Evolutionary conservation across 345 rosid genomes (phyloP).

Genomic region (Excoecaria cochinchinensis): DNA sequence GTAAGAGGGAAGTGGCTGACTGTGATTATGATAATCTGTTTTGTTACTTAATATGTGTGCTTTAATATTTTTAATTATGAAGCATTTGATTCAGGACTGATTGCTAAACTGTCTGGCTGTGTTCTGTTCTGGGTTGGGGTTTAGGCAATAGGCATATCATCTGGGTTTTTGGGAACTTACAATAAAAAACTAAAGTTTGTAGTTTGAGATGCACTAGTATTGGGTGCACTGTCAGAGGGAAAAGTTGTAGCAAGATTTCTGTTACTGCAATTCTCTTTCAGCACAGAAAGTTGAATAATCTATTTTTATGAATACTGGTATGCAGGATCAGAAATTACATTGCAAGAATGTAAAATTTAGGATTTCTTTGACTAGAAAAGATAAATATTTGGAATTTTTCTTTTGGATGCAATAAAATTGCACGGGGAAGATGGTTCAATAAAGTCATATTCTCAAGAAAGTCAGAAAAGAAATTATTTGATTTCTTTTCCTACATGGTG

Average conservation of each 20-base stretch:
- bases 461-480: too few species aligned
- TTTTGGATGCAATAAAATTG: not conserved
- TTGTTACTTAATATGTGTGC: not conserved
- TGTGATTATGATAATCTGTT: not conserved
- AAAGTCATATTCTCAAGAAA: too few species aligned
- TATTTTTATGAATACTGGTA: not conserved
- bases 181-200: not conserved
- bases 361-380: not conserved
- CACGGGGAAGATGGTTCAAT: too few species aligned
- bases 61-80: not conserved
- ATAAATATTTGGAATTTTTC: not conserved
- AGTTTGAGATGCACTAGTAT: not conserved
- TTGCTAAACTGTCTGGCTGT: not conserved
- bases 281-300: not conserved
- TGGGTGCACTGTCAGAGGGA: not conserved
- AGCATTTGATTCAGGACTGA: not conserved
- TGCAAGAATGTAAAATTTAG: not conserved
- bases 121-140: not conserved
- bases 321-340: not conserved
- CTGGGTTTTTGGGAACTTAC: not conserved
- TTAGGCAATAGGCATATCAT: not conserved
- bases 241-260: not conserved
- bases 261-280: not conserved
- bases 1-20: not conserved
- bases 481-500: too few species aligned